phyloP scores from a whole-genome alignment of 441 rosid species.

The Syzygium syzygioides region DNA sequence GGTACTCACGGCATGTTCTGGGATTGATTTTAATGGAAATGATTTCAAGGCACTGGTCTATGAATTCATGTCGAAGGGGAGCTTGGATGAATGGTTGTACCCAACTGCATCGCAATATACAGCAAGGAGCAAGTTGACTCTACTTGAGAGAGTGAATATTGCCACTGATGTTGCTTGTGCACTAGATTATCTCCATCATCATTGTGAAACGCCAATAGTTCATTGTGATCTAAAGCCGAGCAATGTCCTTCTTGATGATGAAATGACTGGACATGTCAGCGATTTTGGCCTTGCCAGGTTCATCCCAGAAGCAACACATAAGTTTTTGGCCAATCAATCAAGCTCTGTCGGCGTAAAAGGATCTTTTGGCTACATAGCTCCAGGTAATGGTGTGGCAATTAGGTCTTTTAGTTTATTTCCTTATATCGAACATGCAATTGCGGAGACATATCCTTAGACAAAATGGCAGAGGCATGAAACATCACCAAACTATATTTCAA shows the following conservation, averaged over 20 bases:
- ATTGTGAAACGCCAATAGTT: neutral
- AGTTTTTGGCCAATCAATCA: fast-evolving
- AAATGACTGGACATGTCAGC: neutral
- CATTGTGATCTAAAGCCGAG: neutral
- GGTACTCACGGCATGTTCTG: neutral
- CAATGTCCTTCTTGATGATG: neutral
- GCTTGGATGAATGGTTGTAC: neutral
- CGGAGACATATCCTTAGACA: too few relatives aligned
- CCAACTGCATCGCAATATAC: neutral
- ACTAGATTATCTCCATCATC: neutral
- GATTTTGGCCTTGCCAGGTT: neutral
- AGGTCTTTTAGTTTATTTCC: neutral
- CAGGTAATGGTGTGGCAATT: neutral
- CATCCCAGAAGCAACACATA: neutral
- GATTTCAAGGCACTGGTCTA: neutral
- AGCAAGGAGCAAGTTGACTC: neutral
- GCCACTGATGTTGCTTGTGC: neutral
- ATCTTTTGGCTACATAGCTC: neutral
- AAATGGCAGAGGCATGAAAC: fast-evolving
- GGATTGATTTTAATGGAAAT: neutral
- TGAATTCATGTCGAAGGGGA: neutral
- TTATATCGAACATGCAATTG: neutral
- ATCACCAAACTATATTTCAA: too few relatives aligned
- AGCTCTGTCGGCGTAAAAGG: neutral
- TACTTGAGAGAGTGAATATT: neutral